Base-by-base conservation (phyloP, 1,139 yeast genomes). In the Suhomyces panamericanus region DNA sequence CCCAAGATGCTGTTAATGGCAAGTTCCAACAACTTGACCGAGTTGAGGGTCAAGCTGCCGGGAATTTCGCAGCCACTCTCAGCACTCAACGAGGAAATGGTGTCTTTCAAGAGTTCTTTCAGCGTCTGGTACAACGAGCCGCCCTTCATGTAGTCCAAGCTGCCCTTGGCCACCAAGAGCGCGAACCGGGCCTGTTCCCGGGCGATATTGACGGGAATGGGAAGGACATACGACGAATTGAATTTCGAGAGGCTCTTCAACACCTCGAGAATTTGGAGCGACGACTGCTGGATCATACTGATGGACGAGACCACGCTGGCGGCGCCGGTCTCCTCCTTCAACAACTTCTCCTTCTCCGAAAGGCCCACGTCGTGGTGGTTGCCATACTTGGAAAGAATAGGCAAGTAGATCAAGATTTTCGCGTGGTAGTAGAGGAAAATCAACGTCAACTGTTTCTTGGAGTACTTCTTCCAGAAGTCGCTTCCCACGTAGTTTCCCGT, bases 131-230 rank as follows among this genome's bases (percentile, higher is more conserved):
- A 81, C 46, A 89, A 65, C 0, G 93, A 84, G 0, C 96, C 96
- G 22, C 93, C 90, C 58, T 87, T 82, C 3, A 89, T 83, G 59
- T 87, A 88, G 52, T 88, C 96, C 47, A 89, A 70, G 0, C 89
- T 80, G 9, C 95, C 91, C 52, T 83, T 83, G 1, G 95, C 87
- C 15, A 87, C 87, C 44, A 88, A 62, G 14, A 88, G 68, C 0
- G 90, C 77, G 50, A 85, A 75, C 39, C 90, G 69, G 1, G 90
- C 81, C 54, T 81, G 80, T 48, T 85, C 80, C 47, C 95, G 67
- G 0, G 90, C 71, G n/a, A 83, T 69, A 56, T 87, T 87, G 37
- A 87, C 58, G 0, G 96, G 95, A 11, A 88, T 63, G 0, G 96
- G 86, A 17, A 85, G 66, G 40, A 70, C 50, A 31, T 58, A 58